phyloP scores from a whole-genome alignment of 306 rosid species.

The Cucumis melo region DNA sequence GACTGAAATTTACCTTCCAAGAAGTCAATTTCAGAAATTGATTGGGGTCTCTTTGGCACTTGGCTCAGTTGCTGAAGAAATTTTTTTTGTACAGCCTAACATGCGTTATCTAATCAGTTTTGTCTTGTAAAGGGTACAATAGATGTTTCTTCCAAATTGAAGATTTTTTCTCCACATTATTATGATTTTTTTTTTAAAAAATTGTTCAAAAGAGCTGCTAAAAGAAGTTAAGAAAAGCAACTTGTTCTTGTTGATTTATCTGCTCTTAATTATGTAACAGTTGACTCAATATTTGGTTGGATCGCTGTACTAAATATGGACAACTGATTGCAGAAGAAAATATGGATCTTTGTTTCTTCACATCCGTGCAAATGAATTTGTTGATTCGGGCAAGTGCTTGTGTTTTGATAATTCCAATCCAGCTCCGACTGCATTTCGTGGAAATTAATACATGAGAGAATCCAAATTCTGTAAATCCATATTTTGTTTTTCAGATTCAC shows the following conservation, averaged over 20 bases:
- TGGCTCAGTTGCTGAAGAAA: neutral
- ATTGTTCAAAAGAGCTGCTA: neutral
- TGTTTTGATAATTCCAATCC: no score
- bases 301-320: neutral
- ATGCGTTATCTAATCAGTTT: neutral
- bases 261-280: neutral
- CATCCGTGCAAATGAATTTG: neutral
- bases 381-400: neutral
- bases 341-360: neutral
- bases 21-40: neutral
- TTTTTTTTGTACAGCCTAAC: constrained; percentile 1
- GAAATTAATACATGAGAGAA: no score
- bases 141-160: neutral
- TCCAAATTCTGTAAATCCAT: no score
- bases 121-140: neutral
- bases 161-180: neutral
- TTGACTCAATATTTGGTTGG: neutral
- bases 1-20: neutral
- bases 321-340: neutral
- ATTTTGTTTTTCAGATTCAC: no score
- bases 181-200: neutral
- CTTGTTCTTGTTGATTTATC: neutral
- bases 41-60: neutral
- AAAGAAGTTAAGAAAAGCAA: neutral
- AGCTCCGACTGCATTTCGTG: no score